Evolutionary conservation across 2,329 filamentous ascomycete species (phyloP).

Genomic region (Berkeleyomyces basicola): DNA sequence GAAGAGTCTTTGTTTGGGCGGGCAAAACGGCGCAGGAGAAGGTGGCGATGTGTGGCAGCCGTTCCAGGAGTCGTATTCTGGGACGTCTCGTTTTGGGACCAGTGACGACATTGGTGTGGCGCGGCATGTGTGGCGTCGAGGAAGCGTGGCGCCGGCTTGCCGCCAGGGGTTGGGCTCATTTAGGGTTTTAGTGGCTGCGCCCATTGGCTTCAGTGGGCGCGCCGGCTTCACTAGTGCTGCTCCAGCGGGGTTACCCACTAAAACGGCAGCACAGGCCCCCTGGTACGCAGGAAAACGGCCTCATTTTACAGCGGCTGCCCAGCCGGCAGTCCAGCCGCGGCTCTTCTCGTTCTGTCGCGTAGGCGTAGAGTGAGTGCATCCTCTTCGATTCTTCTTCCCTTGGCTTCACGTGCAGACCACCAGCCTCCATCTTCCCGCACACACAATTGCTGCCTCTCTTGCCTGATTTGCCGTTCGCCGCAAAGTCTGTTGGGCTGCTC

Average conservation of each 20-base stretch:
- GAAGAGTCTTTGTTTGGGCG: neutral
- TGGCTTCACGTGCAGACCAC: neutral
- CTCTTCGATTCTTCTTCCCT: neutral
- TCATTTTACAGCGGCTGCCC: neutral
- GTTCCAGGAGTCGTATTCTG: neutral
- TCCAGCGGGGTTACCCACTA: too few relatives aligned
- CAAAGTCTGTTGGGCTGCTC: neutral
- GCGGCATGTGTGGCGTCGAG: neutral
- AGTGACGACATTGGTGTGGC: constrained; percentile 5
- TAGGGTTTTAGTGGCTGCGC: too few relatives aligned
- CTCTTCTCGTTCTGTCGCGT: neutral
- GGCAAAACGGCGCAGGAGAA: neutral
- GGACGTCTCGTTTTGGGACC: neutral
- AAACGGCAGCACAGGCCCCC: too few relatives aligned
- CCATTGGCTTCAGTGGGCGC: too few relatives aligned
- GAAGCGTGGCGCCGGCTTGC: too few relatives aligned
- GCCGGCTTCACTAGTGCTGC: too few relatives aligned
- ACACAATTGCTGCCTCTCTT: neutral
- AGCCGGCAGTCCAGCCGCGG: neutral
- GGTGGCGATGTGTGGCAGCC: neutral
- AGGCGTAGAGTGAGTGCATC: too few relatives aligned
- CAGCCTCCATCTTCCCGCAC: neutral
- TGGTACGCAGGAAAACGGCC: too few relatives aligned
- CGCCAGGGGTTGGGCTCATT: too few relatives aligned
- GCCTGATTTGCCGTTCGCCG: neutral